These are phyloP conservation scores for Cordyceps militaris DNA, from an alignment of 2,329 filamentous ascomycete genomes.

Conservation along the genomic window DNA sequence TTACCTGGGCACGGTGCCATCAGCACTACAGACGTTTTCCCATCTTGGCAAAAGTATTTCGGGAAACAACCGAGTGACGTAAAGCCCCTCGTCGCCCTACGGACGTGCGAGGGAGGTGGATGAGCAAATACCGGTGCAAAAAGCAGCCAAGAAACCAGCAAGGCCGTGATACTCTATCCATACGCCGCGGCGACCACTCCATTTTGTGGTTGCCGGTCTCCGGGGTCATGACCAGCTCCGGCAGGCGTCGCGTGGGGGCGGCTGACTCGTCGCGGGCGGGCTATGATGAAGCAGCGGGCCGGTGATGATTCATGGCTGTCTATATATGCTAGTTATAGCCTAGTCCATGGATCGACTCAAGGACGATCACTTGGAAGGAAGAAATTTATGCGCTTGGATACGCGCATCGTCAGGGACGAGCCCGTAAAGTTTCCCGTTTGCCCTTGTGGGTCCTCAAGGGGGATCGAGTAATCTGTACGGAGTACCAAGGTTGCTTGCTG, in stretches of 20 bases:
- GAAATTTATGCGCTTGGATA: background rate
- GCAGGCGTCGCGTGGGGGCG: constrained; percentile 7
- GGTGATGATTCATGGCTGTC: background rate
- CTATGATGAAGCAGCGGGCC: background rate
- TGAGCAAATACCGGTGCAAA: too few relatives aligned
- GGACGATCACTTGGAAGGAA: background rate
- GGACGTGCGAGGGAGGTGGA: too few relatives aligned
- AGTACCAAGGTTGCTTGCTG: background rate
- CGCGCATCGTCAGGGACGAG: background rate
- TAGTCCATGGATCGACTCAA: background rate
- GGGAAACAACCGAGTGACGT: too few relatives aligned
- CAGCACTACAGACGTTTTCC: background rate
- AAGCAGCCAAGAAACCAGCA: background rate
- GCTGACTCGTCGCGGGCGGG: background rate
- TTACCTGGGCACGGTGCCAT: background rate
- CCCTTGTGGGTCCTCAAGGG: background rate
- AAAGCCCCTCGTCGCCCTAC: too few relatives aligned
- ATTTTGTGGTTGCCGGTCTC: constrained; percentile 19
- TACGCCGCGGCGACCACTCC: background rate
- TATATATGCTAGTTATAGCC: too few relatives aligned
- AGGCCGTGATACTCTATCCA: too few relatives aligned
- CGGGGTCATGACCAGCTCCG: constrained; percentile 24
- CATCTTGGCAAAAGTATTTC: too few relatives aligned
- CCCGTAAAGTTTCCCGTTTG: too few relatives aligned
- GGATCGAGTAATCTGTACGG: background rate